Base-by-base conservation (phyloP, 768 basidiomycete genomes). In the Boletus coccyginus region DNA sequence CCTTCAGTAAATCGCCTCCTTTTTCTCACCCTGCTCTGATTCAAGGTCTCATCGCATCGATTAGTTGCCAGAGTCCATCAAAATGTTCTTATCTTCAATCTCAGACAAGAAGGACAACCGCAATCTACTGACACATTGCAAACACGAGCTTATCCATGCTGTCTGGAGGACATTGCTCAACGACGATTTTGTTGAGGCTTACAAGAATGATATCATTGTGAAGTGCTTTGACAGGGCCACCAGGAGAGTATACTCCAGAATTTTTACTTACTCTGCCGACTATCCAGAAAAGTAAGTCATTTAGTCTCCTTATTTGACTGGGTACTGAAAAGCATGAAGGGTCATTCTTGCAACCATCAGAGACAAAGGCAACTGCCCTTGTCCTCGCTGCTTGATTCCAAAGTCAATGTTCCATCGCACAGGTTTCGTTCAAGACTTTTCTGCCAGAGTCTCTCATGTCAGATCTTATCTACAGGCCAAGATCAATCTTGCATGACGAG, bases 241-340 rank as follows among this genome's bases (percentile, higher is more conserved):
- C 1, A 47, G 3, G 49, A n/a, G n/a, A n/a, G n/a, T n/a, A n/a
- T n/a, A n/a, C n/a, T n/a, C n/a, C n/a, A n/a, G n/a, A n/a, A n/a
- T 58, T 2, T 58, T 58, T 10, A 58, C 52, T 6, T 58, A 58
- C 38, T 58, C 56, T 0, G 29, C 46, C 0, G 56, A 57, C 11
- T 57, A 57, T 29, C 56, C 46, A 1, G 56, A 57, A 38, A 57
- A 57, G 56, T 52, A 5, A 31, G 43, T n/a, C n/a, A n/a, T n/a
- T n/a, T 31, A 1, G 4, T 17, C 17, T 12, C 7, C 7, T 32
- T 10, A 5, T 32, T 36, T 16, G 14, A 4, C 9, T n/a, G n/a
- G n/a, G n/a, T n/a, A 10, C n/a, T 40, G 39, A 40, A 40, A 5
- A 11, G 40, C 19, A 27, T 27, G 7, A 43, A 43, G 42, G 13